These are phyloP conservation scores for Coemansia sp. DNA, from an alignment of 371 early-diverging fungal genomes.

Conservation along the genomic window DNA sequence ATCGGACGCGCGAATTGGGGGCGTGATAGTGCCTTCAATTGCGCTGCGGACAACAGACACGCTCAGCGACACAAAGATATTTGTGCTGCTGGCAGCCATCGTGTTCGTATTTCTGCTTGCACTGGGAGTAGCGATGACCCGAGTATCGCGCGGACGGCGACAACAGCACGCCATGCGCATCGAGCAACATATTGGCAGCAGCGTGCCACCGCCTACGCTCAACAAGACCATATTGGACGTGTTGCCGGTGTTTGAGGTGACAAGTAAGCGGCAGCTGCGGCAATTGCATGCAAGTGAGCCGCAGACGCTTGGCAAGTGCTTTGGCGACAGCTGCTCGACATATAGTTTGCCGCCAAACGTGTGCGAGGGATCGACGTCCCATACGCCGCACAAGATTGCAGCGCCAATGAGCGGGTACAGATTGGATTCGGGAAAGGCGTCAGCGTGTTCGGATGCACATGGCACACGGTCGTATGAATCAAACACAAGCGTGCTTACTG, in stretches of 20 bases:
- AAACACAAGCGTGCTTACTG: neutral
- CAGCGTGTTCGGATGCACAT: neutral
- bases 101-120: conserved; percentile 46
- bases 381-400: neutral
- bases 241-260: conserved; percentile 47
- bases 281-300: conserved; percentile 20
- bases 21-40: neutral
- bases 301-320: conserved; percentile 15
- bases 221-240: conserved; percentile 46
- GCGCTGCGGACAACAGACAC: conserved; percentile 30
- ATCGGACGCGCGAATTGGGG: neutral
- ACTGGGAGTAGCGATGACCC: conserved; percentile 46
- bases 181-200: conserved; percentile 28
- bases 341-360: neutral
- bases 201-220: conserved; percentile 32
- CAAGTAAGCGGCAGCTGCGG: conserved; percentile 36
- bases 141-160: conserved; percentile 39
- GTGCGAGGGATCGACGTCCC: conserved; percentile 9
- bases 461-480: conserved; percentile 2
- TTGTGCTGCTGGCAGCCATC: conserved; percentile 43
- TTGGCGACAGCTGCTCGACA: conserved; percentile 1
- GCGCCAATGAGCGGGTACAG: conserved; percentile 13
- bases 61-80: conserved; percentile 51
- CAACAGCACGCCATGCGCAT: conserved; percentile 19
- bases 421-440: conserved; percentile 25